Conservation (phyloP, 768 basidiomycete genomes). For the Lyophyllum atratum region DNA sequence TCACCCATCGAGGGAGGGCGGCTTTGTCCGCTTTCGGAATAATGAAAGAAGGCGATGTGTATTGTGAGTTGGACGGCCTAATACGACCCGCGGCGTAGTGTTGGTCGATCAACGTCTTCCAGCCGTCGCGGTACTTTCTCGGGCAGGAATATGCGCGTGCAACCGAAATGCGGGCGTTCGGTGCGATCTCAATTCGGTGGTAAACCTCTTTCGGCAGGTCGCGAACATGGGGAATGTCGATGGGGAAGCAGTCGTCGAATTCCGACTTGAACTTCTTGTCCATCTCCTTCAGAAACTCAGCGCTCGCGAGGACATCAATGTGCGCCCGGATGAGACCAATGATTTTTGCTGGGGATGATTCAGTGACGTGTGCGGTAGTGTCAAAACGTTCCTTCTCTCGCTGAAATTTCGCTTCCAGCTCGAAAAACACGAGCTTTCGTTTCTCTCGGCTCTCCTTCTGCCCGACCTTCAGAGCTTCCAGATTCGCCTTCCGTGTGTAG, state of each 20-base stretch:
- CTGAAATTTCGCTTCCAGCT: not conserved
- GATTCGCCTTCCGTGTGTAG: not conserved
- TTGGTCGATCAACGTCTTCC: not conserved
- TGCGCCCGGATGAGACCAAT: not conserved
- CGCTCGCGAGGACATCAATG: not conserved
- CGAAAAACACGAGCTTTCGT: not conserved
- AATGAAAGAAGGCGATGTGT: not conserved
- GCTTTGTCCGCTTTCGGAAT: not conserved
- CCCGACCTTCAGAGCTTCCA: not conserved
- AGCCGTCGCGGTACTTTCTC: not conserved
- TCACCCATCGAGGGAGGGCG: not conserved
- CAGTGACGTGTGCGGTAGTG: not conserved
- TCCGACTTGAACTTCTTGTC: not conserved
- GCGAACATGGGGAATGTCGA: not conserved
- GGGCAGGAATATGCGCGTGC: not conserved
- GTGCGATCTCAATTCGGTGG: not conserved
- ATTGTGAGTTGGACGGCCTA: not conserved
- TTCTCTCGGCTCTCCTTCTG: not conserved
- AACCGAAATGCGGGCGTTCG: not conserved
- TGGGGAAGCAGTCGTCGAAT: not conserved
- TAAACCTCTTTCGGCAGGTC: not conserved
- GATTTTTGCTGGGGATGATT: not conserved
- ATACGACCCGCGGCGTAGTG: not conserved
- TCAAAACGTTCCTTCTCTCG: not conserved
- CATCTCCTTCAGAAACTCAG: not conserved